Evolutionary conservation across 129 eudicot species (phyloP).

Genomic region (Lonicera japonica): DNA sequence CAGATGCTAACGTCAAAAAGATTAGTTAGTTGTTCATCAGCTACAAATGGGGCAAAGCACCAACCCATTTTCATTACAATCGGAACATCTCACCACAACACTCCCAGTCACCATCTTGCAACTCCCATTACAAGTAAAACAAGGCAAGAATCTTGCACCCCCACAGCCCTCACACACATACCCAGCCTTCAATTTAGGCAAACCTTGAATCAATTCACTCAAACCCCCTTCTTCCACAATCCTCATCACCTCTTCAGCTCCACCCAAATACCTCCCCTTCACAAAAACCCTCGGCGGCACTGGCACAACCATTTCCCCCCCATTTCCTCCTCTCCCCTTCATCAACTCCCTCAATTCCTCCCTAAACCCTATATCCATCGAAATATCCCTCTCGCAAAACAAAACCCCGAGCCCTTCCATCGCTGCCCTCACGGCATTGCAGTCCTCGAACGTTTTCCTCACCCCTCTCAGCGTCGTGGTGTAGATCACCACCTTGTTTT

Average conservation of each 20-base stretch:
- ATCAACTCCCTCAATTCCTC: conserved; percentile 61
- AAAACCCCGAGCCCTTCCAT: conserved; percentile 50
- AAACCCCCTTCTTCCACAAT: conserved; percentile 65
- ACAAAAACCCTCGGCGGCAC: conserved; percentile 72
- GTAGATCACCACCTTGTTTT: conserved; percentile 53
- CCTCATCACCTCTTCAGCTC: conserved; percentile 59
- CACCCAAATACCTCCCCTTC: conserved; percentile 81
- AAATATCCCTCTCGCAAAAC: conserved; percentile 71
- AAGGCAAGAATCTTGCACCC: conserved; percentile 73
- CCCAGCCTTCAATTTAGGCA: conserved; percentile 55
- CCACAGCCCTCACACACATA: conserved; percentile 80
- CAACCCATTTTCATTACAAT: conserved; percentile 95
- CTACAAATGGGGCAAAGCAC: conserved; percentile 77
- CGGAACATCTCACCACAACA: conserved; percentile 50
- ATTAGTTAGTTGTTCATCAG: too few species aligned
- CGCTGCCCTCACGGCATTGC: conserved; percentile 70
- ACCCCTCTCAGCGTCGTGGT: conserved; percentile 74
- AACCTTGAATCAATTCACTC: conserved; percentile 46
- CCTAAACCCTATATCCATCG: conserved; percentile 77
- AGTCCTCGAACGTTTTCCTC: conserved; percentile 67
- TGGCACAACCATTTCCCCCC: conserved; percentile 19
- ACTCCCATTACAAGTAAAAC: conserved; percentile 79
- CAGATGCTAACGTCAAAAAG: neutral
- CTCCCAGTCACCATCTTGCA: conserved; percentile 49
- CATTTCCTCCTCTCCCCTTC: conserved; percentile 44